Conservation (phyloP, 768 basidiomycete genomes). For the Chalciporus chontae region DNA sequence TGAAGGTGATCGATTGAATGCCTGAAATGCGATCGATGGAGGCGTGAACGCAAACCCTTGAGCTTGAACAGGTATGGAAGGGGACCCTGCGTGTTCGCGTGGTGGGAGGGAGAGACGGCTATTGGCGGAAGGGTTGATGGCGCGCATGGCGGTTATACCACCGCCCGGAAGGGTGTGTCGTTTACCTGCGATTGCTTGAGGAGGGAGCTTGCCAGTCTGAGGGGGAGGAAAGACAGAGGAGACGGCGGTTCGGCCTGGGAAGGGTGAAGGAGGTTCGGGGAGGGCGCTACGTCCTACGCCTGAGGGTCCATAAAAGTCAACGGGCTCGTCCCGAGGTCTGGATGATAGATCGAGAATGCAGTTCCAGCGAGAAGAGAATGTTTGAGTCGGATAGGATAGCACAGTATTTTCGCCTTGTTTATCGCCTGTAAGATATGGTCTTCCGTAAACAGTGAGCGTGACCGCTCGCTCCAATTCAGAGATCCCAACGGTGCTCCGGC, state of each 20-base stretch:
- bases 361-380: slow-evolving; percentile 88
- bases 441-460: slow-evolving; percentile 73
- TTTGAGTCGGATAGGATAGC: slow-evolving; percentile 57
- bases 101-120: slow-evolving; percentile 25
- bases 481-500: slow-evolving; percentile 30
- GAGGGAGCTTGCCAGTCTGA: slow-evolving; percentile 13
- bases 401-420: slow-evolving; percentile 14
- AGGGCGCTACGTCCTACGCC: slow-evolving; percentile 39
- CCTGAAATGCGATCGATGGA: slow-evolving; percentile 35
- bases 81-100: slow-evolving; percentile 25
- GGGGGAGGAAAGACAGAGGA: slow-evolving; percentile 26
- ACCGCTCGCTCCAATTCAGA: slow-evolving; percentile 70
- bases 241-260: slow-evolving; percentile 44
- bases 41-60: slow-evolving; percentile 25
- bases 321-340: slow-evolving; percentile 21
- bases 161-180: slow-evolving; percentile 48
- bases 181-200: slow-evolving; percentile 52
- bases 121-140: slow-evolving; percentile 17
- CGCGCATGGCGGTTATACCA: slow-evolving; percentile 30
- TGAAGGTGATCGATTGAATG: slow-evolving; percentile 25
- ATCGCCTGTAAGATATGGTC: slow-evolving; percentile 49
- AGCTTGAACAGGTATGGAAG: slow-evolving; percentile 3
- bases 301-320: slow-evolving; percentile 13
- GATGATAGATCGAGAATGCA: slow-evolving; percentile 78
- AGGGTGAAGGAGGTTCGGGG: slow-evolving; percentile 79